Evolutionary conservation across 805 yeast species (phyloP), one percentile per base, ranked within the genome.

Genomic region (Wickerhamiella brachini): DNA sequence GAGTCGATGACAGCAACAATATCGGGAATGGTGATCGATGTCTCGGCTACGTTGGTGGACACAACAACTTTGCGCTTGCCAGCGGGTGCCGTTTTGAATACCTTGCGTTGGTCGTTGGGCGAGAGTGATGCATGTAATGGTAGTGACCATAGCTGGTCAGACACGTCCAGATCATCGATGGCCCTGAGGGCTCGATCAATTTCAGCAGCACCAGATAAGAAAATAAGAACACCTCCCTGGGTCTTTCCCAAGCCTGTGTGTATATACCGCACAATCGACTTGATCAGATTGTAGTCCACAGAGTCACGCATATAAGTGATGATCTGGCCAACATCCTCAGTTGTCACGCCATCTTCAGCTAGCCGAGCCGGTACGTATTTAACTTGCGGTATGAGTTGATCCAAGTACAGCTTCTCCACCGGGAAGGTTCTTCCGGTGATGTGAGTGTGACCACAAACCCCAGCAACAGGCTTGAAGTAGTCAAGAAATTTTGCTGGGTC

Each of bases 391-490:
- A 90, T 66, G 9, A 88, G 71, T 12, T 77, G 77, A 51, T 85
- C 94, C 53, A 90, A 72, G 59, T 78, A 89, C 52, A 68, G 69
- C 60, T 88, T 95, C 48, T 77, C 64, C 23, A 90, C 94, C 0
- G 98, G 97, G 64, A 85, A 90, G 0, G 97, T 93, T 57, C 97
- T 73, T 0, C 98, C 98, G 58, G 82, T 85, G 53, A 90, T 88
- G 63, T 88, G 95, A 34, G 83, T 74, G 55, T 83, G 86, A 15
- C 81, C 80, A 13, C 78, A 65, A 2, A 41, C 47, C 9, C 48
- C 49, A 1, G 21, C 24, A 2, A 44, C 49, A 2, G 68, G 69
- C 2, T 69, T 68, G 63, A 90, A 90, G 60, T 83, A 90, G 23
- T 73, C 70, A 49, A 75, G 71, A 68, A 88, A 90, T 43, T 76